A percentile compares a stretch with the other conserved stretches of the same genome.
Conservation (phyloP, 768 basidiomycete species). For the Trametes maxima region DNA sequence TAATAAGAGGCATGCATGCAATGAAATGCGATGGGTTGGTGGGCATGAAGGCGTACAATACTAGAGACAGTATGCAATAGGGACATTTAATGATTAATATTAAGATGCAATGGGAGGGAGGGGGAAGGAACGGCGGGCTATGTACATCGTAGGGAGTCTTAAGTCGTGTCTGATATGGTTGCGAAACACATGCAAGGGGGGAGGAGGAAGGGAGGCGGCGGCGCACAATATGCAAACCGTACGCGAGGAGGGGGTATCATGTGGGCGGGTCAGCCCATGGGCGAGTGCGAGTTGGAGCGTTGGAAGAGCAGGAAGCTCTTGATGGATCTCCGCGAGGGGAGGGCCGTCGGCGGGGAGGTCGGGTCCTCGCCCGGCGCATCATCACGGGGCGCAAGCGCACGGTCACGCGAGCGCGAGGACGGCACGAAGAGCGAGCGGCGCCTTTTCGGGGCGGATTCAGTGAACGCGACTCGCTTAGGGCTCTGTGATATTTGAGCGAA, state of each 20-base stretch:
- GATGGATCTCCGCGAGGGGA: slow-evolving; percentile 19
- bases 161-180: neutral
- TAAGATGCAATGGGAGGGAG: neutral
- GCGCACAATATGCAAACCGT: neutral
- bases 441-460: slow-evolving; percentile 15
- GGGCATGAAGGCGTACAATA: slow-evolving; percentile 7
- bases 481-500: neutral
- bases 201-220: neutral
- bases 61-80: neutral
- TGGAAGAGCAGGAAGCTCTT: slow-evolving; percentile 27
- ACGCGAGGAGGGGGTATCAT: neutral
- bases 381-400: slow-evolving; percentile 3
- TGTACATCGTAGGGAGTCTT: neutral
- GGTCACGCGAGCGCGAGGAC: slow-evolving; percentile 22
- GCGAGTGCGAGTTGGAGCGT: slow-evolving; percentile 26
- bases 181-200: slow-evolving; percentile 4
- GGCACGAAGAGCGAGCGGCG: slow-evolving; percentile 27
- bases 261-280: neutral
- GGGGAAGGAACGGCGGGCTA: slow-evolving; percentile 3
- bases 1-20: neutral
- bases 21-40: neutral
- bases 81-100: slow-evolving; percentile 10
- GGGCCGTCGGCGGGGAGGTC: slow-evolving; percentile 1
- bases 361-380: neutral
- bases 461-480: slow-evolving; percentile 4